phyloP scores from a whole-genome alignment of 2,329 filamentous ascomycete genomes.

The Epichloe gansuensis region DNA sequence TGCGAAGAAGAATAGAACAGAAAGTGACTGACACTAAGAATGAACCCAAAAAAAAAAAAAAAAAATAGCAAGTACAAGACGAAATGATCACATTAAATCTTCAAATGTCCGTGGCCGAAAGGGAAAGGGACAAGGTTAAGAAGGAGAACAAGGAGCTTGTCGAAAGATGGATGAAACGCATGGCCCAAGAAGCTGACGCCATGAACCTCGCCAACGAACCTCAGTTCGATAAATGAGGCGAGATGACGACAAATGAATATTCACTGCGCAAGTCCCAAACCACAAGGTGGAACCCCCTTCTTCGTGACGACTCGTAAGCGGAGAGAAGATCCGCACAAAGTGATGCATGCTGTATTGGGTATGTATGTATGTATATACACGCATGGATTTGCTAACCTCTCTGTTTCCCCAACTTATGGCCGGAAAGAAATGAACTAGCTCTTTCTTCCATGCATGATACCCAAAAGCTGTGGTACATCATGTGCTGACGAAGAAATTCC shows the following conservation, averaged over 20 bases:
- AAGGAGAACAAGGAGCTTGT: slow-evolving; percentile 82
- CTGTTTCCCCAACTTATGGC: background rate
- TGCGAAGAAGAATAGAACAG: background rate
- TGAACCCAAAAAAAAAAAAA: background rate
- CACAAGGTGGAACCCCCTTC: background rate
- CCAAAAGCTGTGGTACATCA: slow-evolving; percentile 2
- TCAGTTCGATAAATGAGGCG: slow-evolving; percentile 13
- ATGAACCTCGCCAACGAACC: slow-evolving; percentile 61
- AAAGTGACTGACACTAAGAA: background rate
- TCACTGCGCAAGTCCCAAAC: background rate
- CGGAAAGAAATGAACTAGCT: background rate
- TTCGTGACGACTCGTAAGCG: background rate
- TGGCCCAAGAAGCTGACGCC: slow-evolving; percentile 72
- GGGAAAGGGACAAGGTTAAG: slow-evolving; percentile 57
- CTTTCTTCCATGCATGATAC: slow-evolving; percentile 3
- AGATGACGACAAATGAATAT: background rate
- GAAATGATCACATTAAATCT: slow-evolving; percentile 81
- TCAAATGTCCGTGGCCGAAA: slow-evolving; percentile 75
- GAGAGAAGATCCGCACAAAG: background rate
- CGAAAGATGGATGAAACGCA: slow-evolving; percentile 80
- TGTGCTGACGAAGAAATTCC: slow-evolving; percentile 16
- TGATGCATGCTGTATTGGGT: slow-evolving; percentile 7
- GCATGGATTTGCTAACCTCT: slow-evolving; percentile 9
- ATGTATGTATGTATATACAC: slow-evolving; percentile 15
- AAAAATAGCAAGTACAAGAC: slow-evolving; percentile 72